Conservation (phyloP, 2,329 filamentous ascomycete genomes). For the Furcasterigmium furcatum region DNA sequence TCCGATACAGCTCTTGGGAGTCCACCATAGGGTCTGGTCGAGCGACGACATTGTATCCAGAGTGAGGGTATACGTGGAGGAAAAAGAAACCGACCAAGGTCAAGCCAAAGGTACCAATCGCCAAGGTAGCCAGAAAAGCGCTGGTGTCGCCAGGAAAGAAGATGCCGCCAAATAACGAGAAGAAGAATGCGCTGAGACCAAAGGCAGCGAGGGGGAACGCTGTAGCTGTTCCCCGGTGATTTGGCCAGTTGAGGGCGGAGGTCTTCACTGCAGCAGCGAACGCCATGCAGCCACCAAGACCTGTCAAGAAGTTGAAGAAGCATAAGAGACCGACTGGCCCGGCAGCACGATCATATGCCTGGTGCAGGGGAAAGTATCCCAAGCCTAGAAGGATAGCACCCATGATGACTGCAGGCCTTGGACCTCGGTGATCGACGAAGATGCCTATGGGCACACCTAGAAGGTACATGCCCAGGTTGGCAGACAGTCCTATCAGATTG, state of each 20-base stretch:
- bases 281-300: conserved; percentile 85
- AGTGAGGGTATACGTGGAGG: conserved; percentile 67
- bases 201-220: conserved; percentile 92
- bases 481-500: conserved; percentile 83
- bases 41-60: conserved; percentile 56
- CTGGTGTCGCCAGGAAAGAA: conserved; percentile 82
- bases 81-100: conserved; percentile 81
- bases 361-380: conserved; percentile 84
- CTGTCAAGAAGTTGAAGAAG: conserved; percentile 81
- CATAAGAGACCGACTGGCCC: conserved; percentile 64
- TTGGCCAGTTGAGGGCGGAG: conserved; percentile 88
- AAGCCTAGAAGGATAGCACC: conserved; percentile 69
- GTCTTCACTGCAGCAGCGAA: conserved; percentile 84
- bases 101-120: conserved; percentile 74
- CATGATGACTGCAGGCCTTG: conserved; percentile 72
- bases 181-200: conserved; percentile 94
- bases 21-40: conserved; percentile 15
- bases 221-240: conserved; percentile 87
- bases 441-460: conserved; percentile 86
- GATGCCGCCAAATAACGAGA: conserved; percentile 74
- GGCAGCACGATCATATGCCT: conserved; percentile 69
- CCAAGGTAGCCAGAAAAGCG: conserved; percentile 75
- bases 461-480: conserved; percentile 92
- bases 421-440: conserved; percentile 79
- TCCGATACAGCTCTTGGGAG: conserved; percentile 33